Evolutionary conservation across 2,329 filamentous ascomycete species (phyloP).

Genomic region (Penicillium rolfsii): DNA sequence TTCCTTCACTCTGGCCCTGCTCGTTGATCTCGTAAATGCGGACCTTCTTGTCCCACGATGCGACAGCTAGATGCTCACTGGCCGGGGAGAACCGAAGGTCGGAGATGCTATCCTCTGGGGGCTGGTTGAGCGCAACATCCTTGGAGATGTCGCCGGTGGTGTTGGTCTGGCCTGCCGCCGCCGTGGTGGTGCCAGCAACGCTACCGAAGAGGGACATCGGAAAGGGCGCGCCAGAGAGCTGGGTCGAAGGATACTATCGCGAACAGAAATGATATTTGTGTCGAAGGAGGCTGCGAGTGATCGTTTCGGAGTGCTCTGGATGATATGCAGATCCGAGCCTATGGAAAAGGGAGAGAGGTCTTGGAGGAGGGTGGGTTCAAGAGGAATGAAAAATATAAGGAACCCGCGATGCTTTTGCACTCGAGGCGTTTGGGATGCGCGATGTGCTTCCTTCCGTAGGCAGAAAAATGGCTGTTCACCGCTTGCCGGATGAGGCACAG

Average conservation of each 20-base stretch:
- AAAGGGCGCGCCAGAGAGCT: constrained; percentile 24
- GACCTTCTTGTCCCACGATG: constrained; percentile 98
- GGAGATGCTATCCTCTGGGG: constrained; percentile 87
- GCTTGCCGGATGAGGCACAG: constrained; percentile 1
- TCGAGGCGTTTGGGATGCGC: constrained; percentile 15
- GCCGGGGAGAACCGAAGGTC: constrained; percentile 80
- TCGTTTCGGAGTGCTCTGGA: background rate
- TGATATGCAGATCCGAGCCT: background rate
- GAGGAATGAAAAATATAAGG: constrained; percentile 13
- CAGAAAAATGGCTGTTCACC: constrained; percentile 17
- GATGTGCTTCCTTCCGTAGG: constrained; percentile 11
- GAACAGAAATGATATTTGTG: background rate
- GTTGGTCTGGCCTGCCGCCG: constrained; percentile 59
- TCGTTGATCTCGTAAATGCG: constrained; percentile 89
- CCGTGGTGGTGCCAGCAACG: constrained; percentile 47
- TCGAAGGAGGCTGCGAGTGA: background rate
- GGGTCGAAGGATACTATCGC: background rate
- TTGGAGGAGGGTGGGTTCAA: constrained; percentile 5
- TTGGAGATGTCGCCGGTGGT: constrained; percentile 89
- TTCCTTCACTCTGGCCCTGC: constrained; percentile 78
- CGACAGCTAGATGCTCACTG: constrained; percentile 80
- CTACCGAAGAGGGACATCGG: constrained; percentile 58
- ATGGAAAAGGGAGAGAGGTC: background rate
- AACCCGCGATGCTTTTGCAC: constrained; percentile 9
- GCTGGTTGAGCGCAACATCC: constrained; percentile 76